Percentiles rank a stretch among this genome's conserved stretches.
Evolutionary conservation across 2,329 filamentous ascomycete species (phyloP).

Genomic region (Pyricularia sp.): DNA sequence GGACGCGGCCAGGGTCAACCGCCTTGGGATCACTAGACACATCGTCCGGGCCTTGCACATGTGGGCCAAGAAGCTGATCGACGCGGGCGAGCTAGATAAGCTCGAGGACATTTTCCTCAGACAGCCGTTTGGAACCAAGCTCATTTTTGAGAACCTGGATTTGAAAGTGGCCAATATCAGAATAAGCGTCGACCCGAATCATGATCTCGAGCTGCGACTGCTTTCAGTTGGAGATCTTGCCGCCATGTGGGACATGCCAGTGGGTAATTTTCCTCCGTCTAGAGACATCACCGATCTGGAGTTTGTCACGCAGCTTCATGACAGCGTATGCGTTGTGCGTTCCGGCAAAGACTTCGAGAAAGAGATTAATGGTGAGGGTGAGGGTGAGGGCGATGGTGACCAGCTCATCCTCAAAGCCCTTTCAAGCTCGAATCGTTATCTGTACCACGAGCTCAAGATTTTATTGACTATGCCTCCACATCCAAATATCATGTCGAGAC

Average conservation of each 20-base stretch:
- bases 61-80: constrained; percentile 3
- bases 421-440: constrained; percentile 46
- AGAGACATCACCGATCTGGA: constrained; percentile 41
- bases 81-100: constrained; percentile 14
- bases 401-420: constrained; percentile 49
- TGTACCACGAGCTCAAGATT: constrained; percentile 51
- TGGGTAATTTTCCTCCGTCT: constrained; percentile 28
- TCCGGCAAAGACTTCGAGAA: constrained; percentile 4
- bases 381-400: constrained; percentile 13
- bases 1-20: constrained; percentile 34
- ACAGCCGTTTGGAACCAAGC: constrained; percentile 45
- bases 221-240: constrained; percentile 32
- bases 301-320: constrained; percentile 44
- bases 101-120: constrained; percentile 24
- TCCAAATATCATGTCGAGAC: constrained; percentile 40
- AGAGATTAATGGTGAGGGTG: neutral
- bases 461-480: constrained; percentile 42
- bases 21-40: constrained; percentile 42
- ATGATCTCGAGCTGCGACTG: constrained; percentile 44
- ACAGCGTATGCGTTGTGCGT: constrained; percentile 47
- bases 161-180: constrained; percentile 34
- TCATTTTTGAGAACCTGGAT: constrained; percentile 43
- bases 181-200: constrained; percentile 37
- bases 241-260: constrained; percentile 30
- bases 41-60: constrained; percentile 43